phyloP scores from a whole-genome alignment of 768 basidiomycete species.

The Butyriboletus loyo region DNA sequence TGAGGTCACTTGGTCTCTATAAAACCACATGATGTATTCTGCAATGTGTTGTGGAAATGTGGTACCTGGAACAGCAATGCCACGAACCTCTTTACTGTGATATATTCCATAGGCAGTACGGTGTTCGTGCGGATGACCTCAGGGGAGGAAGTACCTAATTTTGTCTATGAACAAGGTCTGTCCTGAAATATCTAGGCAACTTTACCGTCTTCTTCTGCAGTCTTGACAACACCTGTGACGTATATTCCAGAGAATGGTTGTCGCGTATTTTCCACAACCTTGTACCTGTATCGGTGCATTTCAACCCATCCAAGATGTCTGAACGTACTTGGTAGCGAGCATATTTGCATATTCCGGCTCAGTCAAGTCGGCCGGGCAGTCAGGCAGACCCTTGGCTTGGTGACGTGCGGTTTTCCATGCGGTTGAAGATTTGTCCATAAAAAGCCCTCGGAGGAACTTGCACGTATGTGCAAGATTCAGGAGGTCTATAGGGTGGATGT shows the following conservation, averaged over 20 bases:
- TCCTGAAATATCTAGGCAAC: not conserved
- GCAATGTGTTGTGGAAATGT: not conserved
- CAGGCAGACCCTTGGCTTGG: slow-evolving; percentile 37
- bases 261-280: slow-evolving; percentile 4
- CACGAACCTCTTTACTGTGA: not conserved
- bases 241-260: not conserved
- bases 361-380: slow-evolving; percentile 42
- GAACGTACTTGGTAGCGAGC: slow-evolving; percentile 22
- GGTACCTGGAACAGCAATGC: not conserved
- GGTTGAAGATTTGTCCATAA: slow-evolving; percentile 30
- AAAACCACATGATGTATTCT: not conserved
- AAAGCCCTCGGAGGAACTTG: slow-evolving; percentile 33
- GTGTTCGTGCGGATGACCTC: not conserved
- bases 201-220: not conserved
- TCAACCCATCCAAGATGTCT: not conserved
- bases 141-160: not conserved
- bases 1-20: slow-evolving; percentile 5
- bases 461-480: slow-evolving; percentile 38
- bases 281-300: not conserved
- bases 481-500: slow-evolving; percentile 33
- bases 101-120: not conserved
- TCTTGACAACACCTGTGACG: slow-evolving; percentile 14
- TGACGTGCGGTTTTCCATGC: slow-evolving; percentile 27
- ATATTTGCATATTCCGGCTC: slow-evolving; percentile 42
- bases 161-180: not conserved